Percentiles rank a stretch among this genome's conserved stretches.
Conservation (phyloP, 768 basidiomycete species). For the Suillus clintonianus region DNA sequence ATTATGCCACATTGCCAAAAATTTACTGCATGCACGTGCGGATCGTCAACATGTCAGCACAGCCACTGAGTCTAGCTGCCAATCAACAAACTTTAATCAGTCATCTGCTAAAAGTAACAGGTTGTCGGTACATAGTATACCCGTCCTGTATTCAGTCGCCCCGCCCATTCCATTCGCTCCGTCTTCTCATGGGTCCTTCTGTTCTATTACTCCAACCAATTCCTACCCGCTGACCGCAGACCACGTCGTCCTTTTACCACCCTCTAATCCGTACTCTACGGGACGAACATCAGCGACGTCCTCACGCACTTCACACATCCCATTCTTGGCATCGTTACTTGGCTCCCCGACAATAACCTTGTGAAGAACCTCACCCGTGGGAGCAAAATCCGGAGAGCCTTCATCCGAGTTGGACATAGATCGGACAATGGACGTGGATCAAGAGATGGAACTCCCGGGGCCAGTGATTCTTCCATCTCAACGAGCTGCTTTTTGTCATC, state of each 20-base stretch:
- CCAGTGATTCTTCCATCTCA: constrained; percentile 78
- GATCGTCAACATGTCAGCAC: neutral
- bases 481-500: constrained; percentile 92
- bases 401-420: constrained; percentile 41
- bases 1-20: no score
- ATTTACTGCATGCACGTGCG: constrained; percentile 11
- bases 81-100: no score
- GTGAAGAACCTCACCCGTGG: constrained; percentile 79
- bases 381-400: constrained; percentile 13
- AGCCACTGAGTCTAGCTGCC: neutral
- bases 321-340: constrained; percentile 88
- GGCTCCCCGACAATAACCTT: constrained; percentile 87
- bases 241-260: constrained; percentile 90
- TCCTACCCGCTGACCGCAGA: constrained; percentile 76
- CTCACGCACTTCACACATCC: constrained; percentile 94
- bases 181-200: constrained; percentile 84
- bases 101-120: no score
- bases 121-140: constrained; percentile 23
- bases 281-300: constrained; percentile 96
- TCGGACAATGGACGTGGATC: constrained; percentile 61
- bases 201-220: constrained; percentile 78
- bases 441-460: constrained; percentile 34
- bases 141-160: constrained; percentile 64
- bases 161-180: constrained; percentile 87
- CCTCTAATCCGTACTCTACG: constrained; percentile 92